Conservation (phyloP, 2,329 filamentous ascomycete genomes). For the Aspergillus vadensis region DNA sequence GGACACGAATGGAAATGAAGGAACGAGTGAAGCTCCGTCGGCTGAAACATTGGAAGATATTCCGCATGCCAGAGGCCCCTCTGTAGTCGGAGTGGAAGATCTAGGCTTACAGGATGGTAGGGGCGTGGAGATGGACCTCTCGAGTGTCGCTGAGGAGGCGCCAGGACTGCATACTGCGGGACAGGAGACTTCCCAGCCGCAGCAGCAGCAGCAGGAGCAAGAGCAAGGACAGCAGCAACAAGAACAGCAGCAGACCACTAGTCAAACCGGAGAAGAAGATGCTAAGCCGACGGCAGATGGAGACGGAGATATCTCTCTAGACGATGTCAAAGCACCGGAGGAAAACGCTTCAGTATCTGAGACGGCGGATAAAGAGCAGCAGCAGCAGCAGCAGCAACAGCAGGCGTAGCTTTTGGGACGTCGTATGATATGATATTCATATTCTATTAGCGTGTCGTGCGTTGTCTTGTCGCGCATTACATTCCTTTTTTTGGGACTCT, state of each 20-base stretch:
- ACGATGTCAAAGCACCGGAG: conserved; percentile 28
- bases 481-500: neutral
- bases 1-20: conserved; percentile 15
- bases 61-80: conserved; percentile 81
- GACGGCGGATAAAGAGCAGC: conserved; percentile 5
- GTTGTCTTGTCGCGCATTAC: neutral
- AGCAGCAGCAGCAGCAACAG: neutral
- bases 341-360: conserved; percentile 17
- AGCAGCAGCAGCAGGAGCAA: neutral
- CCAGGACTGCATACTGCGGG: conserved; percentile 4
- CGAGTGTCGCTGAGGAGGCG: conserved; percentile 19
- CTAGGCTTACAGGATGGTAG: conserved; percentile 71
- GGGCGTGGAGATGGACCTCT: conserved; percentile 46
- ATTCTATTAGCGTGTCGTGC: neutral
- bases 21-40: conserved; percentile 29
- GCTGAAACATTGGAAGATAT: conserved; percentile 61
- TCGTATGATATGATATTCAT: neutral
- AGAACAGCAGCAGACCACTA: no score
- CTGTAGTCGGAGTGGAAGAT: conserved; percentile 82
- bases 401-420: neutral
- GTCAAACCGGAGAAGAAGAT: neutral
- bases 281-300: conserved; percentile 19
- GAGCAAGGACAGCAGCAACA: no score
- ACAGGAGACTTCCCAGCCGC: conserved; percentile 1
- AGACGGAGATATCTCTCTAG: conserved; percentile 44